Base-by-base conservation (phyloP, 345 rosid species). In the Rhodomyrtus tomentosa region DNA sequence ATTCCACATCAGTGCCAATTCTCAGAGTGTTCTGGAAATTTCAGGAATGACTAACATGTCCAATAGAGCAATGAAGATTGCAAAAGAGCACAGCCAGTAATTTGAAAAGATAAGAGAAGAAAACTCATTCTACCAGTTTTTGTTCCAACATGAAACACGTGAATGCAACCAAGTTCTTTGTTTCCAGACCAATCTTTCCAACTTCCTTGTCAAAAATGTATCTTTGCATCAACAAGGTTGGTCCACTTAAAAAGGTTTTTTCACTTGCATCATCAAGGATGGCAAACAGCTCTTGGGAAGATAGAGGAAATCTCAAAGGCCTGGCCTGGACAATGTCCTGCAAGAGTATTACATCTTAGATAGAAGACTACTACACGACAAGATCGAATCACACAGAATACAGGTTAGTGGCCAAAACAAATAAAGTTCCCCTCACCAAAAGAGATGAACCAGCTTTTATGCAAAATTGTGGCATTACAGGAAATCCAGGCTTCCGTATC, bases 201-300 rank as follows among this genome's bases (percentile, higher is more conserved):
- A 91, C 92, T 89, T 93, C 99, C 54, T 98, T 97, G 74, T 98
- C 94, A 86, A 98, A 98, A 83, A 98, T 90, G 90, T 92, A 97
- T 84, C 92, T 98, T 91, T 96, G 98, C 90, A 98, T 91, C 87
- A 92, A 89, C 32, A 87, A 88, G 76, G 98, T 93, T 68, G 94
- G 86, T 81, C 94, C 95, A 88, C 88, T 86, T 50, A 97, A 90
- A 87, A 97, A 97, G 82, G 96, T 96, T 74, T 89, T 95, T 89
- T 97, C 99, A 90, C 99, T 97, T 86, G 99, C 98, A 87, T 97
- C 95, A 82, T 97, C 99, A 81, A 97, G 98, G 88, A 95, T 90
- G 84, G 91, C 87, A 87, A 97, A 95, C 55, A 97, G 90, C 85
- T 94, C 95, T 74, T 89, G 87, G 10, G 99, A 97, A 73, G 98